These are phyloP conservation scores for Orbilia ellipsospora DNA, from an alignment of 2,329 filamentous ascomycete genomes.

Conservation along the genomic window DNA sequence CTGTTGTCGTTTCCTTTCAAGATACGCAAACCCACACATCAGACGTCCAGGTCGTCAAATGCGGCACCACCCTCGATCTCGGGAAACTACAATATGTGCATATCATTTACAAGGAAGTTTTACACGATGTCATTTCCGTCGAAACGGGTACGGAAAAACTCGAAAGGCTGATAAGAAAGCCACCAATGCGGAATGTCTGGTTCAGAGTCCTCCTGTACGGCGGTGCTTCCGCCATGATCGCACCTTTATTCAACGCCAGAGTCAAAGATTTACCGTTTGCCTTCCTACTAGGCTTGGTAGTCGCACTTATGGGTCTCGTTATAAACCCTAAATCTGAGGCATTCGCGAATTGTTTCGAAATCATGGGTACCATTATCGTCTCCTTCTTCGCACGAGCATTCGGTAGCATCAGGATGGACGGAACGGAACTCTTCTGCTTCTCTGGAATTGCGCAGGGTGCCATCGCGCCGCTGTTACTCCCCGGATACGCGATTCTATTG, in stretches of 20 bases:
- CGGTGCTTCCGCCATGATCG: conserved; percentile 78
- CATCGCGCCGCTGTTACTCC: conserved; percentile 76
- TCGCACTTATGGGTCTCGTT: conserved; percentile 79
- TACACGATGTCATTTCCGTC: conserved; percentile 77
- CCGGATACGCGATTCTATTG: conserved; percentile 71
- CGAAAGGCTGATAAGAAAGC: conserved; percentile 63
- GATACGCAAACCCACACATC: conserved; percentile 78
- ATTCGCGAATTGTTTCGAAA: conserved; percentile 74
- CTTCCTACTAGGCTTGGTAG: conserved; percentile 78
- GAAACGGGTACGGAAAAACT: conserved; percentile 76
- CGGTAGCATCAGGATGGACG: conserved; percentile 70
- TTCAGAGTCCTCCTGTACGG: conserved; percentile 75
- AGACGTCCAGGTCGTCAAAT: conserved; percentile 81
- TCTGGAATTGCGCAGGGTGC: conserved; percentile 77
- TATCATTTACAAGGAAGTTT: conserved; percentile 81
- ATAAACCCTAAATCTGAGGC: conserved; percentile 80
- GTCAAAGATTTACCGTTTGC: conserved; percentile 81
- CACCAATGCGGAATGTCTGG: conserved; percentile 48
- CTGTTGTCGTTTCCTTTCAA: conserved; percentile 94
- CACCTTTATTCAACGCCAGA: conserved; percentile 81
- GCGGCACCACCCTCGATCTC: conserved; percentile 76
- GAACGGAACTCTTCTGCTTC: conserved; percentile 74
- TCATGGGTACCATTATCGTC: conserved; percentile 72
- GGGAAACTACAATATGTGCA: conserved; percentile 79
- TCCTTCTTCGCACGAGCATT: conserved; percentile 77